Base-by-base conservation (phyloP, 345 rosid species). In the Hirschfeldia incana region DNA sequence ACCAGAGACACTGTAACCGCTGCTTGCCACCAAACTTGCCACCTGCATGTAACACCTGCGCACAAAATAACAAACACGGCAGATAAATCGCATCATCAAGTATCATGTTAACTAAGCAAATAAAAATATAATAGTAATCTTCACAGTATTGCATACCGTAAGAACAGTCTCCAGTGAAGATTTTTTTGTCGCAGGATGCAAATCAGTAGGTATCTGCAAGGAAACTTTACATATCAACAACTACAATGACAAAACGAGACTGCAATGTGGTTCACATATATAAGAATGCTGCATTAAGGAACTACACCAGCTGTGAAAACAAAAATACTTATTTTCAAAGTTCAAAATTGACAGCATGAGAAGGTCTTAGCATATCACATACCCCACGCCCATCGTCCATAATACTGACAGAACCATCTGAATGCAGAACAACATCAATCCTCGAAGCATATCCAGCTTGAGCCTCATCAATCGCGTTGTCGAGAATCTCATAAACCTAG, bases 401-500 rank as follows among this genome's bases (percentile, higher is more conserved):
- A 70, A 93, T 86, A 84, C 97, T 88, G 44, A 92, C 98, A 28
- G 97, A 91, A 85, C 90, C 89, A 83, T 96, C 97, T 9, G 85
- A 69, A 81, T 83, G 88, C 26, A 96, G 74, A 81, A 90, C 51
- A 36, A 91, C 93, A 44, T 89, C 89, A 69, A 95, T 77, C 44
- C 83, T 86, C 42, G 97, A 85, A 49, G 98, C 99, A 85, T 82
- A 87, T 46, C 99, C 98, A 8, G 98, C 98, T 87, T 95, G 99
- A 67, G 98, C 98, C 87, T 95, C 99, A 74, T 95, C 99, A 49
- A 95, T 87, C n/a, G 97, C 99, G 82, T 95, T 95, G 84, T 95
- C 99, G 76, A 95, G 84, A 78, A 95, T 95, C 84, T 95, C 99
- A 76, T 93, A 95, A 61, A 95, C 99, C 99, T 95, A 82, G 53